Evolutionary conservation across 2,329 filamentous ascomycete genomes (phyloP), one percentile per base, ranked within the genome.

Genomic region (Dothistroma pini): DNA sequence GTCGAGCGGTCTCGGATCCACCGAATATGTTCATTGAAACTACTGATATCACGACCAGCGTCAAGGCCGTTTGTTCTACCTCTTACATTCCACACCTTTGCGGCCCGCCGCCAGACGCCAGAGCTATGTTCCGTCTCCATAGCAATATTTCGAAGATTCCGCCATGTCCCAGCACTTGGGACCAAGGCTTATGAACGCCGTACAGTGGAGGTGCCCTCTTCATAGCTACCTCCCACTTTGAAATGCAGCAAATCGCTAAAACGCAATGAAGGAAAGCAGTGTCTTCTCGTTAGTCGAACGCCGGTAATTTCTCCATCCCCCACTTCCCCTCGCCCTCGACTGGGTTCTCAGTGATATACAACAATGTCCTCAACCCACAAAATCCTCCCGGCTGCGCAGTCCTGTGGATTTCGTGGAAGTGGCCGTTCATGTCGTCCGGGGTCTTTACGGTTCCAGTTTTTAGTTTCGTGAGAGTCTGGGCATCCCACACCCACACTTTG

Each of bases 401-500:
- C 10, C 65, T 55, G 5, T 57, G 49, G 7, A 67, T 59, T 16
- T 59, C 38, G 35, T 64, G 31, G 54, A 64, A 67, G 1, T 44
- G 25, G 10, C 65, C 65, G 1, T 57, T 31, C 19, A 63, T 57
- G 5, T 58, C 62, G 5, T 19, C 56, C 1, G 52, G 32, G 6
- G 41, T 32, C 25, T 47, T 54, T 9, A 53, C 34, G 16, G 54
- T 55, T 29, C 38, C 69, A 69, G 48, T 71, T 2, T 47, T 54
- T 12, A 63, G 50, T 7, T 44, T 51, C 21, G 34, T 51, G n/a
- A 58, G 34, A n/a, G 58, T 74, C 22, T 72, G 69, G 21, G 76
- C 66, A 55, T 76, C 72, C 59, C 76, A 75, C 41, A 78, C 71
- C 83, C 83, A 87, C 6, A 83, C 73, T 56, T 77, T 77, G 66